phyloP scores from a whole-genome alignment of 2,329 filamentous ascomycete species.

The Diaporthe vaccinii region DNA sequence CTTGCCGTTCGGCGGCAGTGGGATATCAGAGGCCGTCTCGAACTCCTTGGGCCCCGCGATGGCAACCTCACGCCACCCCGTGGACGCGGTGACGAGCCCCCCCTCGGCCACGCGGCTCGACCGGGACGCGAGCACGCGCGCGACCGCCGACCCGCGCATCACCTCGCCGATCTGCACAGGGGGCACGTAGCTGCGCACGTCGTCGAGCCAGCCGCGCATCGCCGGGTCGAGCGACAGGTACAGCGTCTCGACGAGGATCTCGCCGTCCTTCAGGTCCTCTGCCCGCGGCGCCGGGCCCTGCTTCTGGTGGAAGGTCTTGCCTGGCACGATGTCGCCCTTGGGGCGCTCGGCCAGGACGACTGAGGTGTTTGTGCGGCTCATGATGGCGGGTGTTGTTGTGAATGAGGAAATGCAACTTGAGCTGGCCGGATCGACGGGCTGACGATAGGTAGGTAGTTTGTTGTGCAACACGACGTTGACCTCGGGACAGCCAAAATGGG shows the following conservation, averaged over 20 bases:
- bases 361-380: conserved; percentile 39
- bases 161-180: conserved; percentile 71
- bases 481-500: not conserved
- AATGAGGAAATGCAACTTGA: not conserved
- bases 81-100: conserved; percentile 62
- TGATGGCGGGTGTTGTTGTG: not conserved
- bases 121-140: conserved; percentile 64
- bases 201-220: conserved; percentile 74
- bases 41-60: conserved; percentile 61
- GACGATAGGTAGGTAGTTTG: not conserved
- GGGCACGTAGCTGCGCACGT: conserved; percentile 64
- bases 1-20: conserved; percentile 45
- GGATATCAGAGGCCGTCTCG: conserved; percentile 42
- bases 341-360: conserved; percentile 74
- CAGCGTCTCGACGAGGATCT: conserved; percentile 63
- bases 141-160: conserved; percentile 71
- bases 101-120: conserved; percentile 61
- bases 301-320: conserved; percentile 73
- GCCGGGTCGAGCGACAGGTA: conserved; percentile 75
- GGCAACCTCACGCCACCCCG: conserved; percentile 71
- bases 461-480: not conserved
- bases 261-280: conserved; percentile 61
- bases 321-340: conserved; percentile 70
- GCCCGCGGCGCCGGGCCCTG: conserved; percentile 64
- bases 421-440: not conserved